phyloP scores from a whole-genome alignment of 129 eudicot species.

The Escallonia rubra region DNA sequence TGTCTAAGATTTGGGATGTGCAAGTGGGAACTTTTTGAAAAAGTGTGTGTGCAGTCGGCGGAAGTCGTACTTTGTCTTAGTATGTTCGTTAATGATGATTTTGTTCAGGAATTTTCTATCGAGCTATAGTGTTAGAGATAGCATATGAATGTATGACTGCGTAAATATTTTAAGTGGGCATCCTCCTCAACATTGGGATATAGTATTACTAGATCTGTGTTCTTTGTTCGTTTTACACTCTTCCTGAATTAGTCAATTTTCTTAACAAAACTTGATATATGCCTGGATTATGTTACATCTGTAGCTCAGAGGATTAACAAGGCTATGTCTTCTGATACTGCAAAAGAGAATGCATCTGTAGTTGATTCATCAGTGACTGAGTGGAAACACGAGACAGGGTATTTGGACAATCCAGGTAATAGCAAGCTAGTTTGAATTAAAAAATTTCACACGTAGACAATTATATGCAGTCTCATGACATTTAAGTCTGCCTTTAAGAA shows the following conservation, averaged over 20 bases:
- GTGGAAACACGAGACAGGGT: conserved; percentile 45
- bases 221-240: too few species aligned
- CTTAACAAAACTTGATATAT: not conserved
- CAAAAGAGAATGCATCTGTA: conserved; percentile 42
- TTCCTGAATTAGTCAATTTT: not conserved
- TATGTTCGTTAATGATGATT: not conserved
- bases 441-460: too few species aligned
- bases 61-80: too few species aligned
- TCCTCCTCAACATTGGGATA: too few species aligned
- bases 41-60: too few species aligned
- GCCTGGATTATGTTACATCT: conserved; percentile 14
- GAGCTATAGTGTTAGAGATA: not conserved
- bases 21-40: too few species aligned
- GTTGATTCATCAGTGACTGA: conserved; percentile 71
- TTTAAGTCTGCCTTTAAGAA: too few species aligned
- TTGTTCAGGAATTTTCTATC: not conserved
- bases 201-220: too few species aligned
- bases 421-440: conserved; percentile 5
- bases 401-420: conserved; percentile 55
- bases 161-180: not conserved
- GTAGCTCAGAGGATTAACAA: conserved; percentile 21
- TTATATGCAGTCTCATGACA: too few species aligned
- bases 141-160: not conserved
- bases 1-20: too few species aligned
- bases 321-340: conserved; percentile 61